phyloP scores from a whole-genome alignment of 768 basidiomycete species.

The Russula abietina region DNA sequence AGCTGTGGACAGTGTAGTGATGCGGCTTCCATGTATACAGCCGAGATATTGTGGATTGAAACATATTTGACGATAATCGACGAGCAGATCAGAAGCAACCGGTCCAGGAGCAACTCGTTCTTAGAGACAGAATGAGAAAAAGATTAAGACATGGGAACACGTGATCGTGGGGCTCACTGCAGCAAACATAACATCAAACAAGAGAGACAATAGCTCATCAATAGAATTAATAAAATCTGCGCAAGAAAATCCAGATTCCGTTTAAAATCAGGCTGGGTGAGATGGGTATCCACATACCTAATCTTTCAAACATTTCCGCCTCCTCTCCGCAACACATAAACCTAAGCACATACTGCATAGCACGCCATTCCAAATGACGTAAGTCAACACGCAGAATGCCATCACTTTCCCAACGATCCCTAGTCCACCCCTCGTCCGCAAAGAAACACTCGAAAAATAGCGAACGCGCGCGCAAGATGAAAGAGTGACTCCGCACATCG shows the following conservation, averaged over 20 bases:
- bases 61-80: conserved; percentile 59
- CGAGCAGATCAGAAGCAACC: conserved; percentile 79
- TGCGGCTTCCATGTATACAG: conserved; percentile 75
- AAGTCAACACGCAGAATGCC: conserved; percentile 63
- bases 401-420: conserved; percentile 43
- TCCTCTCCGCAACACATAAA: conserved; percentile 74
- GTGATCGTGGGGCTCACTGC: conserved; percentile 51
- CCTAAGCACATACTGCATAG: conserved; percentile 68
- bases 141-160: background rate
- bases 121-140: too few species aligned
- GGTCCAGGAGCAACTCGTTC: conserved; percentile 87
- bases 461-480: conserved; percentile 74
- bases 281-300: conserved; percentile 44
- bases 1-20: conserved; percentile 69
- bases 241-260: background rate
- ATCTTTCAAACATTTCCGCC: conserved; percentile 59
- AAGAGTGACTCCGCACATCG: conserved; percentile 61
- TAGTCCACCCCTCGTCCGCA: conserved; percentile 76
- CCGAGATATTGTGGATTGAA: conserved; percentile 69
- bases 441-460: conserved; percentile 83
- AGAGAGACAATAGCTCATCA: conserved; percentile 78
- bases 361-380: conserved; percentile 63
- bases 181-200: conserved; percentile 80
- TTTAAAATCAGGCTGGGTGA: background rate
- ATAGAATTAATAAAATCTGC: conserved; percentile 56